These are phyloP conservation scores for Bruguiera gymnorhiza DNA, from an alignment of 345 rosid genomes.

Conservation along the genomic window DNA sequence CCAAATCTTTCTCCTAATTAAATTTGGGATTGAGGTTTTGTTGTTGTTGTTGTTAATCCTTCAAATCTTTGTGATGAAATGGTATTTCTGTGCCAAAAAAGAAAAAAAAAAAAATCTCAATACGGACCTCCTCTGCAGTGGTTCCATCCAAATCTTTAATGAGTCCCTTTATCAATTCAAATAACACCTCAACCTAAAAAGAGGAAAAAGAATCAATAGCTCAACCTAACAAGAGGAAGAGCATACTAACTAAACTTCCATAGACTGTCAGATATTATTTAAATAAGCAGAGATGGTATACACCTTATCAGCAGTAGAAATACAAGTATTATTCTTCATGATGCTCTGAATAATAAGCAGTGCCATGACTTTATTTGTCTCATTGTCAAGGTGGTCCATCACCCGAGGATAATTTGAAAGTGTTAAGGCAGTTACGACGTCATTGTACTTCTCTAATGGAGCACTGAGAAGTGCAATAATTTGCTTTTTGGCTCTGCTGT, in stretches of 20 bases:
- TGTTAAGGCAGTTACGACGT: constrained; percentile 78
- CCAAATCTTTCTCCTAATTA: neutral
- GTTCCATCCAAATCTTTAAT: constrained; percentile 78
- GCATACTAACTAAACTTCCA: neutral
- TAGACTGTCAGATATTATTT: neutral
- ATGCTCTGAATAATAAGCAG: constrained; percentile 85
- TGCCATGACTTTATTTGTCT: constrained; percentile 91
- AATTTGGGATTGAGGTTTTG: too few relatives aligned
- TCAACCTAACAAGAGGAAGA: neutral
- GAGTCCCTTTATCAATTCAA: constrained; percentile 88
- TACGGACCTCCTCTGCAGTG: constrained; percentile 12
- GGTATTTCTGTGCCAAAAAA: too few relatives aligned
- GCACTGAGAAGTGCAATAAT: constrained; percentile 93
- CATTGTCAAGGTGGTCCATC: constrained; percentile 77
- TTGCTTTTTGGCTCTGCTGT: constrained; percentile 78
- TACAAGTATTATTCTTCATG: constrained; percentile 80
- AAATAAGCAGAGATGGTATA: constrained; percentile 14
- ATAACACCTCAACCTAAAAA: constrained; percentile 81
- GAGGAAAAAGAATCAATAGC: too few relatives aligned
- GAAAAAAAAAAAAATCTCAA: neutral
- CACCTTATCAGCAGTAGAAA: constrained; percentile 76
- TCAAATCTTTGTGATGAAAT: too few relatives aligned
- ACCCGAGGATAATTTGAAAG: constrained; percentile 81
- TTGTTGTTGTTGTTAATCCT: too few relatives aligned
- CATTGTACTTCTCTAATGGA: constrained; percentile 89